Percentiles rank a stretch among this genome's conserved stretches.
These are phyloP conservation scores for Crithidia thermophila DNA, from an alignment of 208 protist species.

Conservation along the genomic window DNA sequence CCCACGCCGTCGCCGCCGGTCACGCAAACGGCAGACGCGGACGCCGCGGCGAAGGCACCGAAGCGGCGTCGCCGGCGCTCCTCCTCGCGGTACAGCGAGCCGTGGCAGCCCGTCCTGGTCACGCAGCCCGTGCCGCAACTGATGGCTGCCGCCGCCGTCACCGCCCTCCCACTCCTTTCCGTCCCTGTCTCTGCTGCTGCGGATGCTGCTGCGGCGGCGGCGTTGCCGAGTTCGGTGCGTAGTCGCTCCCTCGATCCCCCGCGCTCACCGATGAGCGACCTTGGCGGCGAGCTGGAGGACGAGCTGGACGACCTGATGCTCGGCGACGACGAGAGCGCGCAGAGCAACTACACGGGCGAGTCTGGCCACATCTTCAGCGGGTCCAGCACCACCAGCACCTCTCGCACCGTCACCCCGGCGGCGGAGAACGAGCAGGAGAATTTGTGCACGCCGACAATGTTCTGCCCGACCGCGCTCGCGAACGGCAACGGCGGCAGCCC, in stretches of 20 bases:
- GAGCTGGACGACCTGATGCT: constrained; percentile 29
- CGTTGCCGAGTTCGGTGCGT: not conserved
- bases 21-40: too few species aligned
- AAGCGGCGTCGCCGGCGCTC: constrained; percentile 9
- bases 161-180: not conserved
- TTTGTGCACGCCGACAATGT: not conserved
- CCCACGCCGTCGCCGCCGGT: not conserved
- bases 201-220: not conserved
- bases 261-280: not conserved
- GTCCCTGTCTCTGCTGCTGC: not conserved
- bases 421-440: constrained; percentile 9
- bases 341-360: constrained; percentile 4
- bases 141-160: not conserved
- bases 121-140: not conserved
- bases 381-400: constrained; percentile 8
- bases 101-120: constrained; percentile 33
- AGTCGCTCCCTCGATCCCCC: not conserved
- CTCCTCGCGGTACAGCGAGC: constrained; percentile 25
- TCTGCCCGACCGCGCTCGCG: not conserved
- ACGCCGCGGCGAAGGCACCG: not conserved
- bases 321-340: constrained; percentile 10
- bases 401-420: constrained; percentile 1
- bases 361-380: constrained; percentile 14
- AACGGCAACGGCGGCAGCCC: not conserved
- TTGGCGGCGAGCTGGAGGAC: constrained; percentile 13